These are phyloP conservation scores for Xylaria sp. DNA, from an alignment of 2,329 filamentous ascomycete species.

Conservation along the genomic window DNA sequence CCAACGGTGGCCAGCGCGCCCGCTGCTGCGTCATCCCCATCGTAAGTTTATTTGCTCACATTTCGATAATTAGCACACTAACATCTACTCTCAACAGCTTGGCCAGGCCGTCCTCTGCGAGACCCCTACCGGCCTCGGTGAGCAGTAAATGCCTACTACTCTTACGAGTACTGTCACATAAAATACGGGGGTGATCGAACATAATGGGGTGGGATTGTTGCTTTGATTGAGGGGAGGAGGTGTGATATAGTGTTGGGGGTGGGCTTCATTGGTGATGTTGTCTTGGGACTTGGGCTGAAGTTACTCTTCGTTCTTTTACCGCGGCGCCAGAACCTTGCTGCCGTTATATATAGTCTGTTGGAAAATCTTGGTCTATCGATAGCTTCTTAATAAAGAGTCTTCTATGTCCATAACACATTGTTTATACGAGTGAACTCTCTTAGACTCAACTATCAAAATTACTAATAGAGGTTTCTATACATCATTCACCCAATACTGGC, in stretches of 20 bases:
- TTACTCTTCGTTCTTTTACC: slow-evolving; percentile 16
- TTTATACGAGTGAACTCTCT: not conserved
- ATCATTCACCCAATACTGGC: no score
- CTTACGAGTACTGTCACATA: not conserved
- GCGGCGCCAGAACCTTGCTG: not conserved
- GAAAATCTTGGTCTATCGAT: slow-evolving; percentile 22
- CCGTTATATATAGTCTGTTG: slow-evolving; percentile 16
- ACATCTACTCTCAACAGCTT: slow-evolving; percentile 38
- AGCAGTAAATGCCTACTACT: slow-evolving; percentile 27
- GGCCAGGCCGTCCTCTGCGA: slow-evolving; percentile 51
- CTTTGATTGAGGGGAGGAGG: not conserved
- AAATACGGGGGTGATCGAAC: not conserved
- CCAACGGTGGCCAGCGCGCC: slow-evolving; percentile 58
- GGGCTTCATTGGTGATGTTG: slow-evolving; percentile 23
- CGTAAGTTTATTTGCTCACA: slow-evolving; percentile 38
- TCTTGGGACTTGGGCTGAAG: slow-evolving; percentile 17
- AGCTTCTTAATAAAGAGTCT: slow-evolving; percentile 25
- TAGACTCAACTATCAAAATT: no score
- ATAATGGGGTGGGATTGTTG: not conserved
- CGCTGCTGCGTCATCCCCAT: slow-evolving; percentile 65
- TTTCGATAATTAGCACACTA: not conserved
- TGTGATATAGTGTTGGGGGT: slow-evolving; percentile 12
- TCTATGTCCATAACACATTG: slow-evolving; percentile 2
- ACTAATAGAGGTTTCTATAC: no score
- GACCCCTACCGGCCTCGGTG: slow-evolving; percentile 47